phyloP scores from a whole-genome alignment of 2,329 filamentous ascomycete genomes.

The Trichothecium sympodiale region DNA sequence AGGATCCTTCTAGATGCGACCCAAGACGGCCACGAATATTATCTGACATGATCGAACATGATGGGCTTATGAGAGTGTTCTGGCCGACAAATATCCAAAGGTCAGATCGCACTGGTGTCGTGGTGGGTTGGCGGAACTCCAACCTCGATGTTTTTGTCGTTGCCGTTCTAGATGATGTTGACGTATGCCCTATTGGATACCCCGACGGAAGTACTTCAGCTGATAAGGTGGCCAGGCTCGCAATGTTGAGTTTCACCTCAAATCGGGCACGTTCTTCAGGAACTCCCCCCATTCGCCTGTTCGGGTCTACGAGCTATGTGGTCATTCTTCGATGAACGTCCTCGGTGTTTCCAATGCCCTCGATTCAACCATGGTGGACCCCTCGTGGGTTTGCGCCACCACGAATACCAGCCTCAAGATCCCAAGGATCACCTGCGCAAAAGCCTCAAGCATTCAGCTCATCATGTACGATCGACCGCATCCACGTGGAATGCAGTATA shows the following conservation, averaged over 20 bases:
- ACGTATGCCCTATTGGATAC: slow-evolving; percentile 39
- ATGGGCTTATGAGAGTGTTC: slow-evolving; percentile 96
- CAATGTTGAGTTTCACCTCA: slow-evolving; percentile 80
- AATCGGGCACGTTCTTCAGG: slow-evolving; percentile 71
- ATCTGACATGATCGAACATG: slow-evolving; percentile 55
- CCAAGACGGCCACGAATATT: slow-evolving; percentile 6
- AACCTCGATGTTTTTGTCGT: slow-evolving; percentile 83
- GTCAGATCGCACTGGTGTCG: slow-evolving; percentile 65
- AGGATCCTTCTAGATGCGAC: slow-evolving; percentile 70
- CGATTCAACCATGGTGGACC: slow-evolving; percentile 40
- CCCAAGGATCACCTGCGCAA: slow-evolving; percentile 66
- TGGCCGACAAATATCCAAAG: slow-evolving; percentile 82
- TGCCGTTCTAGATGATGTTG: slow-evolving; percentile 79
- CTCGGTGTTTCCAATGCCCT: slow-evolving; percentile 69
- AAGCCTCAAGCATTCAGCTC: slow-evolving; percentile 68
- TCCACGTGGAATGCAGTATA: slow-evolving; percentile 88
- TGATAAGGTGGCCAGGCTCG: slow-evolving; percentile 39
- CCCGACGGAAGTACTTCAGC: neutral
- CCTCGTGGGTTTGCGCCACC: slow-evolving; percentile 57
- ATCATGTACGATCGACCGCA: slow-evolving; percentile 81
- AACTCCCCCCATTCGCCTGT: slow-evolving; percentile 69
- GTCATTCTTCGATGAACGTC: slow-evolving; percentile 71
- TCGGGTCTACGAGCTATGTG: slow-evolving; percentile 76
- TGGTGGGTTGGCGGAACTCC: slow-evolving; percentile 95
- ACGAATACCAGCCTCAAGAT: slow-evolving; percentile 38